These are phyloP conservation scores for Annulohypoxylon bovei DNA, from an alignment of 495 filamentous ascomycete species.

Conservation along the genomic window DNA sequence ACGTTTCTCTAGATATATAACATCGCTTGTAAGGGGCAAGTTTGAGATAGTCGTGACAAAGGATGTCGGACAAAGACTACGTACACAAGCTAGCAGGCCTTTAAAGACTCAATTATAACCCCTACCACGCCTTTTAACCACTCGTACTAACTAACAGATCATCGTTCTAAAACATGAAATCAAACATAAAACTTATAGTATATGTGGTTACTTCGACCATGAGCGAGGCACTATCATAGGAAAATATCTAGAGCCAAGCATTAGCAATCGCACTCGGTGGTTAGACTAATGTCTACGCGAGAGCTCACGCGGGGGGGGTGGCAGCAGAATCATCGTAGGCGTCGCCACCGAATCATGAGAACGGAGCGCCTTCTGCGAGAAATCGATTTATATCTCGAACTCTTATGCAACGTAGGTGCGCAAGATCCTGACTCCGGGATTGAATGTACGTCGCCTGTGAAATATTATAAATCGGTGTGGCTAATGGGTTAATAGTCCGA, in stretches of 20 bases:
- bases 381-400: conserved; percentile 8
- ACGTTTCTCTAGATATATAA: not conserved
- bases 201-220: conserved; percentile 24
- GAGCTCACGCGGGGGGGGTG: conserved; percentile 20
- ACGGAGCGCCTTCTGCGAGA: conserved; percentile 15
- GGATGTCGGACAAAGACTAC: not conserved
- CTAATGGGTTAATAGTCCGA: not conserved
- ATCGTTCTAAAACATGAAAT: conserved; percentile 17
- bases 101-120: not conserved
- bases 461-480: not conserved
- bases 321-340: conserved; percentile 6
- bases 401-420: not conserved
- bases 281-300: conserved; percentile 23
- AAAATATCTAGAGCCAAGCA: not conserved
- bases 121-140: not conserved
- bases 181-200: conserved; percentile 31
- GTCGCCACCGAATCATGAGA: not conserved
- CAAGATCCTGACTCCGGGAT: not conserved
- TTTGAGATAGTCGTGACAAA: not conserved
- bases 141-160: not conserved
- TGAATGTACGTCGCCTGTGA: not conserved
- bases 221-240: conserved; percentile 27
- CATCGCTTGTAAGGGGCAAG: not conserved
- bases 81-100: not conserved
- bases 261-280: not conserved